These are phyloP conservation scores for Quercus variabilis DNA, from an alignment of 306 rosid species.

Conservation along the genomic window DNA sequence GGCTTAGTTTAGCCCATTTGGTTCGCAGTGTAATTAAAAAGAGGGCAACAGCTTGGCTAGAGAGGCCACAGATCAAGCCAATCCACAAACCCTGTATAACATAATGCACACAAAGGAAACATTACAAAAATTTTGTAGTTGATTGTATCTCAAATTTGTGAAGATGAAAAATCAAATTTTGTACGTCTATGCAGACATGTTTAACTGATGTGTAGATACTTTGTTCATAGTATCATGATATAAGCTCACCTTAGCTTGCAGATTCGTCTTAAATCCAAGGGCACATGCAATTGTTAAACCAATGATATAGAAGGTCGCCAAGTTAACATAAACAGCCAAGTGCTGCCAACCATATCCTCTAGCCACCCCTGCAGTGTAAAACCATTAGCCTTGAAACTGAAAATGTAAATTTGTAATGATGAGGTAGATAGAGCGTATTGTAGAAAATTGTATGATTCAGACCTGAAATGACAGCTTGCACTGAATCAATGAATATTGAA, in stretches of 20 bases:
- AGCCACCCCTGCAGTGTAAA: slow-evolving; percentile 56
- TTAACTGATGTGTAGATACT: neutral
- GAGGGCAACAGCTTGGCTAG: slow-evolving; percentile 51
- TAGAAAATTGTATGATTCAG: no score
- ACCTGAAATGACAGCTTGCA: no score
- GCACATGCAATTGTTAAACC: slow-evolving; percentile 59
- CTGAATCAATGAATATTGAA: no score
- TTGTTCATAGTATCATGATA: neutral
- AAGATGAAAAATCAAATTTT: no score
- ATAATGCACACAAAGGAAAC: no score
- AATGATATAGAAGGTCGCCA: slow-evolving; percentile 57
- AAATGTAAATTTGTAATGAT: neutral
- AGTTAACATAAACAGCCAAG: slow-evolving; percentile 31
- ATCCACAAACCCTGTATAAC: slow-evolving; percentile 56
- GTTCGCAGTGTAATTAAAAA: no score
- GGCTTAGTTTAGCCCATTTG: no score
- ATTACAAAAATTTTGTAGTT: neutral
- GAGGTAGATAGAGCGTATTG: no score
- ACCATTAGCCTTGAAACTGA: neutral
- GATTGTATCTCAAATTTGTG: no score
- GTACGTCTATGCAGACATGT: no score
- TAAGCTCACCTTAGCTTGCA: slow-evolving; percentile 50
- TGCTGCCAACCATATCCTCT: neutral
- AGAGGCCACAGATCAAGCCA: slow-evolving; percentile 61
- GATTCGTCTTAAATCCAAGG: slow-evolving; percentile 57